Evolutionary conservation across 768 basidiomycete genomes (phyloP).

Genomic region (Amanita exitialis): DNA sequence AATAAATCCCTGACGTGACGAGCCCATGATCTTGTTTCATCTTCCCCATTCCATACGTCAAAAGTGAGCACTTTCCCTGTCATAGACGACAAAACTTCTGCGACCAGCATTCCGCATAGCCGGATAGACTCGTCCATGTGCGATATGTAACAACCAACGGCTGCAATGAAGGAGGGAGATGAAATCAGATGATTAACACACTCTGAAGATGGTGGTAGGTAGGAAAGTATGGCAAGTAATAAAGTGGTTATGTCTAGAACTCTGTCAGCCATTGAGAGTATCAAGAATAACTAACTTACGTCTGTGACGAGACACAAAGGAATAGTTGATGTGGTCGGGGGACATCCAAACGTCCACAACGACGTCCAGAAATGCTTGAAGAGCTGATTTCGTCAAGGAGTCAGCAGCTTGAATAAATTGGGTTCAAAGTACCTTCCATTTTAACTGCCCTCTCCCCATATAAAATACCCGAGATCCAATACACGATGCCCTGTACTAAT

Average conservation of each 20-base stretch:
- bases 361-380: slow-evolving; percentile 35
- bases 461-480: slow-evolving; percentile 50
- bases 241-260: slow-evolving; percentile 61
- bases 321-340: slow-evolving; percentile 71
- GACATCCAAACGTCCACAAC: slow-evolving; percentile 64
- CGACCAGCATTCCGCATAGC: slow-evolving; percentile 86
- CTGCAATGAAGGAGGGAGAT: slow-evolving; percentile 53
- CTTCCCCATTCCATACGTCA: slow-evolving; percentile 75
- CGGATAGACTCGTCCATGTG: slow-evolving; percentile 72
- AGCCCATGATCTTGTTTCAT: slow-evolving; percentile 55
- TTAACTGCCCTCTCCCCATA: slow-evolving; percentile 13
- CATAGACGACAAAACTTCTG: slow-evolving; percentile 63
- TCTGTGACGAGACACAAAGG: slow-evolving; percentile 61
- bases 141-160: slow-evolving; percentile 64
- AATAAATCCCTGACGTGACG: slow-evolving; percentile 48
- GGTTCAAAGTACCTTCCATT: slow-evolving; percentile 14
- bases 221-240: slow-evolving; percentile 54
- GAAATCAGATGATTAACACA: slow-evolving; percentile 35
- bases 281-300: slow-evolving; percentile 44
- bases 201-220: slow-evolving; percentile 43
- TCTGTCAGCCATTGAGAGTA: background rate
- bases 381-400: slow-evolving; percentile 21
- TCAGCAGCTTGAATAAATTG: background rate
- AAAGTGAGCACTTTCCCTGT: slow-evolving; percentile 67
- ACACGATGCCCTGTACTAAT: slow-evolving; percentile 53